A percentile compares a stretch with the other conserved stretches of the same genome.
Conservation (phyloP, 805 yeast genomes). For the Candida orba region DNA sequence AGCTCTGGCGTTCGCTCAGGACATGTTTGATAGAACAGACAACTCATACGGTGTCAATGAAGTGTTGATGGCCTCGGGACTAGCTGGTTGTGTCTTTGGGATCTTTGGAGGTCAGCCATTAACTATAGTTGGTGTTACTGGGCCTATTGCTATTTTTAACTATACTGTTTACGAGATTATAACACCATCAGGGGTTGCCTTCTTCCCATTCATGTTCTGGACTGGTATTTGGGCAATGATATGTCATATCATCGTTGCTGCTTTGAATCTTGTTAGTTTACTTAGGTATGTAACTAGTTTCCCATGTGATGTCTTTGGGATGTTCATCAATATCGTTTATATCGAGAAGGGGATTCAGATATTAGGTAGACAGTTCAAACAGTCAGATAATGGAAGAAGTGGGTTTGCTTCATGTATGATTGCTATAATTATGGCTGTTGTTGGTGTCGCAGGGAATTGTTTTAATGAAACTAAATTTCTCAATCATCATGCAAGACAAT, state of each 20-base stretch:
- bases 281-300: constrained; percentile 68
- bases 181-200: constrained; percentile 37
- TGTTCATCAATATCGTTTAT: constrained; percentile 82
- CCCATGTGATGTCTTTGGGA: constrained; percentile 90
- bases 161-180: constrained; percentile 80
- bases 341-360: constrained; percentile 88
- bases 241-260: constrained; percentile 67
- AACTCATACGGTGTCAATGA: constrained; percentile 90
- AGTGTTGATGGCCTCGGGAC: constrained; percentile 71
- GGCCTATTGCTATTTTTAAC: constrained; percentile 88
- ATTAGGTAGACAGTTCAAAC: constrained; percentile 57
- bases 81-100: constrained; percentile 89
- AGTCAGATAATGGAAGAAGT: constrained; percentile 28
- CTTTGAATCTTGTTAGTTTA: constrained; percentile 58
- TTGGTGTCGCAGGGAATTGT: constrained; percentile 63
- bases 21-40: constrained; percentile 88
- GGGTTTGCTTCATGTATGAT: constrained; percentile 75
- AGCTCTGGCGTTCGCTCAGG: constrained; percentile 94
- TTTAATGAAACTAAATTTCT: constrained; percentile 50
- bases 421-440: constrained; percentile 65
- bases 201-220: constrained; percentile 94
- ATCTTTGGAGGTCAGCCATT: constrained; percentile 83
- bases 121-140: constrained; percentile 95
- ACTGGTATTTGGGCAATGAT: constrained; percentile 85
- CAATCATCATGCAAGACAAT: constrained; percentile 50